Percentiles rank a stretch among this genome's conserved stretches.
Evolutionary conservation across 202 grass and related monocot genomes (phyloP).

Genomic region (Zizania palustris): DNA sequence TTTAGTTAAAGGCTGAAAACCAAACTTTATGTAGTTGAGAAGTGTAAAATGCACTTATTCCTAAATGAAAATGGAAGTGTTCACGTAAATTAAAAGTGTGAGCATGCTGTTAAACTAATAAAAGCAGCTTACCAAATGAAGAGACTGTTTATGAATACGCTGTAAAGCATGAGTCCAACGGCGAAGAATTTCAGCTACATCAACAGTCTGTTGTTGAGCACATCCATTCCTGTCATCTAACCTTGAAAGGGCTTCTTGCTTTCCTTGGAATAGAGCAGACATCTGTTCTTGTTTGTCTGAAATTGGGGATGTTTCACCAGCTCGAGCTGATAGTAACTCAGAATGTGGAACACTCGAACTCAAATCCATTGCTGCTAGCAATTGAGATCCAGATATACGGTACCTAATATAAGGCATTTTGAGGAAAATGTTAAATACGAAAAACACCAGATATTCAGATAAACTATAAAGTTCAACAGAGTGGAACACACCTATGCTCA

Average conservation of each 20-base stretch:
- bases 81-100: background rate
- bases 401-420: constrained; percentile 70
- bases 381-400: constrained; percentile 92
- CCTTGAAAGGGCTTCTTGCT: constrained; percentile 65
- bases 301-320: constrained; percentile 59
- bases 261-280: constrained; percentile 64
- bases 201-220: constrained; percentile 73
- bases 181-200: constrained; percentile 98
- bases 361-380: constrained; percentile 88
- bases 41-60: constrained; percentile 13
- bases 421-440: constrained; percentile 10
- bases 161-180: constrained; percentile 99
- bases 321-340: constrained; percentile 61
- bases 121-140: constrained; percentile 82
- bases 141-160: constrained; percentile 98
- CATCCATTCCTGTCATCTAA: constrained; percentile 77
- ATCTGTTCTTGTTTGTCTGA: constrained; percentile 52
- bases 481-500: constrained; percentile 81
- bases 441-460: constrained; percentile 3
- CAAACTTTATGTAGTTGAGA: background rate
- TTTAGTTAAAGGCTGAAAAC: background rate
- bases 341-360: constrained; percentile 81
- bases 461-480: constrained; percentile 9
- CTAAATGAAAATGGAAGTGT: constrained; percentile 18
- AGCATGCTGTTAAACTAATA: constrained; percentile 1